Evolutionary conservation across 148 eudicot species (phyloP), one percentile per base, ranked within the genome.

Genomic region (Chenopodium album): DNA sequence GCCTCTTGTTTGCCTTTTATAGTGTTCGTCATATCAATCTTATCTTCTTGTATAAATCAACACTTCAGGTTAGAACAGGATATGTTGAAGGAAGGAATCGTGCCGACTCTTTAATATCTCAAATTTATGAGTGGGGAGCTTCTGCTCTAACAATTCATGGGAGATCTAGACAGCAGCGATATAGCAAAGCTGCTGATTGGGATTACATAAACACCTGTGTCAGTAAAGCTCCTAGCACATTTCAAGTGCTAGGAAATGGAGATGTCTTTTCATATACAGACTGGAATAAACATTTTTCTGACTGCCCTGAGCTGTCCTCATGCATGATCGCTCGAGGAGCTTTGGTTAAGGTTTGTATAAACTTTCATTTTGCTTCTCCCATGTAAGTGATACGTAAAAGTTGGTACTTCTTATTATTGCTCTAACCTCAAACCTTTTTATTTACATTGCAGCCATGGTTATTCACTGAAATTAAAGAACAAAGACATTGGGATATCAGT

Each of bases 251-350:
- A 74, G 99, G 99, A 71, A 97, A 97, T 70, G 99, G 99, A 67
- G 99, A 97, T 81, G 90, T 97, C 50, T 94, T 85, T 76, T 94
- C 99, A 22, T 97, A 90, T 85, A 65, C 84, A 80, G 99, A 97
- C 85, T 94, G 98, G 99, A 92, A 90, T 81, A 89, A 84, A 62
- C 97, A 89, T 88, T 86, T 88, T 65, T 90, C 92, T 77, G 92
- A 90, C 65, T 94, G 98, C 84, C 96, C 99, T 76, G 88, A 94
- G 88, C 90, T 97, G 65, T 89, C 95, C 50, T 75, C 99, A 29
- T 92, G 94, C 89, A 97, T 97, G 99, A 89, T 94, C 86, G 99
- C 94, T 76, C 90, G 99, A 82, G 99, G 98, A 73, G 98, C 97
- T n/a, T 76, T 97, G 77, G 78, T 94, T 44, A 97, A 97, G 99